A percentile compares a stretch with the other conserved stretches of the same genome.
Evolutionary conservation across 495 filamentous ascomycete genomes (phyloP).

Genomic region (Aspergillus cavernicola): DNA sequence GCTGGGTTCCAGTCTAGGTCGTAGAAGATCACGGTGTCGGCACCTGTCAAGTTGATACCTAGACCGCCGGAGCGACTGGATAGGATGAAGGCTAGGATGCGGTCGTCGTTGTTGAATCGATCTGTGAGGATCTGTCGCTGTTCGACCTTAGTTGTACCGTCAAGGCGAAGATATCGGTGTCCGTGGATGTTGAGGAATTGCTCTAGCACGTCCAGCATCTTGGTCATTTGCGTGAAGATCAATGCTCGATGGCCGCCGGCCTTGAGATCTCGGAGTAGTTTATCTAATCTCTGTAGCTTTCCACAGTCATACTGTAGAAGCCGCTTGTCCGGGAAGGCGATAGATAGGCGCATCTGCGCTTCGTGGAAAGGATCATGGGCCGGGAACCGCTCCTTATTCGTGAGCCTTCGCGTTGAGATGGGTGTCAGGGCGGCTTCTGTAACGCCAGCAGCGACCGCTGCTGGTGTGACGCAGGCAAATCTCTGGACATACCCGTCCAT

Average conservation of each 20-base stretch:
- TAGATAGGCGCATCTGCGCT: constrained; percentile 84
- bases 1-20: constrained; percentile 99
- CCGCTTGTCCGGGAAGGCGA: constrained; percentile 94
- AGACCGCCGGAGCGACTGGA: constrained; percentile 92
- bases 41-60: constrained; percentile 94
- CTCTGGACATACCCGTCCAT: constrained; percentile 76
- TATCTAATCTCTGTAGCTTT: constrained; percentile 88
- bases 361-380: constrained; percentile 87
- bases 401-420: constrained; percentile 53
- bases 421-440: constrained; percentile 64
- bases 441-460: constrained; percentile 76
- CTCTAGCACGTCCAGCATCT: constrained; percentile 95
- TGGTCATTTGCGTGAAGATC: constrained; percentile 99
- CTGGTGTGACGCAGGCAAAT: constrained; percentile 87
- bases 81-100: constrained; percentile 92
- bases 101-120: constrained; percentile 90
- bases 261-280: constrained; percentile 81
- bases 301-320: constrained; percentile 97
- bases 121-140: constrained; percentile 94
- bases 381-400: constrained; percentile 49
- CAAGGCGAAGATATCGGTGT: constrained; percentile 91
- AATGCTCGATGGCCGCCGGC: constrained; percentile 87
- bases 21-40: constrained; percentile 99
- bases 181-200: constrained; percentile 98
- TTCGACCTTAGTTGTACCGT: constrained; percentile 91